These are phyloP conservation scores for Tuber calosporum DNA, from an alignment of 495 filamentous ascomycete species.

Conservation along the genomic window DNA sequence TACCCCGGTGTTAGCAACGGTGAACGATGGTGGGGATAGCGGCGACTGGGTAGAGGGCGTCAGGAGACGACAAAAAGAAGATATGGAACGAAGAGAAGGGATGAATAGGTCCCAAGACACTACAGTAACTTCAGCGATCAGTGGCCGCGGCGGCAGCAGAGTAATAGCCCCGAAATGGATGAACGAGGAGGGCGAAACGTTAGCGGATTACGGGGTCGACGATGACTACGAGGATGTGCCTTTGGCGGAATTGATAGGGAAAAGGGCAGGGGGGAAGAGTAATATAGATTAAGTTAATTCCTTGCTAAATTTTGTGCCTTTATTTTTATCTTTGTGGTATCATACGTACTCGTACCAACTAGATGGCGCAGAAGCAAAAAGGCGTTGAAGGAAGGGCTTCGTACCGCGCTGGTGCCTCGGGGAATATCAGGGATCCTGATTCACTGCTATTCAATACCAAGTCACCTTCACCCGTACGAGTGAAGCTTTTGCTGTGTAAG, in stretches of 20 bases:
- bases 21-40: conserved; percentile 47
- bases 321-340: not conserved
- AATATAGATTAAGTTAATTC: not conserved
- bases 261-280: conserved; percentile 41
- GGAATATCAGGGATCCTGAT: not conserved
- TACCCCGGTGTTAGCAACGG: conserved; percentile 19
- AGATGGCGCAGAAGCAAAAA: not conserved
- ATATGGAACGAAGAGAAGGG: conserved; percentile 46
- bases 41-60: conserved; percentile 49
- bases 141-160: conserved; percentile 31
- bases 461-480: not conserved
- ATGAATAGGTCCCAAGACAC: conserved; percentile 39
- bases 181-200: conserved; percentile 74
- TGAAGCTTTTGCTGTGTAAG: no score
- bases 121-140: conserved; percentile 39
- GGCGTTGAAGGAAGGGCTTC: not conserved
- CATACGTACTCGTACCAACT: no score
- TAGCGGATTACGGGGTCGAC: conserved; percentile 87
- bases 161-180: conserved; percentile 55
- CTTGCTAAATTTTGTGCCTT: not conserved
- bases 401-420: not conserved
- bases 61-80: conserved; percentile 48
- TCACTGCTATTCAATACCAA: not conserved
- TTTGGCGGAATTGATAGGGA: conserved; percentile 57
- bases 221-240: conserved; percentile 66